phyloP scores from a whole-genome alignment of 2,329 filamentous ascomycete genomes.

The Ascocoryne sarcoides region DNA sequence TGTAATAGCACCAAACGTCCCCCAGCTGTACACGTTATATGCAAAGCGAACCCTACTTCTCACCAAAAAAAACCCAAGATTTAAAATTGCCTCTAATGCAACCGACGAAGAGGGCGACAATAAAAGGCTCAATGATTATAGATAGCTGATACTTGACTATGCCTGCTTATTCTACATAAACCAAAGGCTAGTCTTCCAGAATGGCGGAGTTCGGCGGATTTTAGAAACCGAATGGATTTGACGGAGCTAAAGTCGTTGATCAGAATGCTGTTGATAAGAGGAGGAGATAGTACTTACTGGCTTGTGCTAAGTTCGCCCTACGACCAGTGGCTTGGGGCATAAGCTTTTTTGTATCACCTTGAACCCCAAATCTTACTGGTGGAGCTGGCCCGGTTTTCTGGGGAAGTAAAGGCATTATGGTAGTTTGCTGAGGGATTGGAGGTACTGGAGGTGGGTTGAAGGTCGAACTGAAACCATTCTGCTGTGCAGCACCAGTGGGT shows the following conservation, averaged over 20 bases:
- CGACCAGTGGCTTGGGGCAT: slow-evolving; percentile 79
- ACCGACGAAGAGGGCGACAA: too few species aligned
- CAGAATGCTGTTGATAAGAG: slow-evolving; percentile 3
- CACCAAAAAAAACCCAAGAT: too few species aligned
- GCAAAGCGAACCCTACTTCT: too few species aligned
- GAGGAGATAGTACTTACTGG: slow-evolving; percentile 63
- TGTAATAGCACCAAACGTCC: too few species aligned
- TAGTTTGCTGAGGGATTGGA: slow-evolving; percentile 46
- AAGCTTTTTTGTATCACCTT: slow-evolving; percentile 63
- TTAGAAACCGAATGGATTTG: slow-evolving; percentile 64
- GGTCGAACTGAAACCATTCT: slow-evolving; percentile 38
- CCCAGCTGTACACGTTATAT: too few species aligned
- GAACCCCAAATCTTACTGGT: slow-evolving; percentile 79
- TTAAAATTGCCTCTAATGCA: too few species aligned
- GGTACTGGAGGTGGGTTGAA: slow-evolving; percentile 36
- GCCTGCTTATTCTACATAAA: slow-evolving; percentile 25
- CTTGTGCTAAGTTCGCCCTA: slow-evolving; percentile 84
- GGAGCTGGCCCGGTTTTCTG: slow-evolving; percentile 83
- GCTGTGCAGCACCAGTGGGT: slow-evolving; percentile 42
- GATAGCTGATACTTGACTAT: slow-evolving; percentile 20
- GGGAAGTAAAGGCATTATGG: slow-evolving; percentile 55
- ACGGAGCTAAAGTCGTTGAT: slow-evolving; percentile 42
- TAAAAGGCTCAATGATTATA: too few species aligned
- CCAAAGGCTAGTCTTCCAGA: slow-evolving; percentile 14
- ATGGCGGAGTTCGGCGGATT: slow-evolving; percentile 16